Percentiles rank a stretch among this genome's conserved stretches.
These are phyloP conservation scores for Lepraria neglecta DNA, from an alignment of 495 filamentous ascomycete species.

Conservation along the genomic window DNA sequence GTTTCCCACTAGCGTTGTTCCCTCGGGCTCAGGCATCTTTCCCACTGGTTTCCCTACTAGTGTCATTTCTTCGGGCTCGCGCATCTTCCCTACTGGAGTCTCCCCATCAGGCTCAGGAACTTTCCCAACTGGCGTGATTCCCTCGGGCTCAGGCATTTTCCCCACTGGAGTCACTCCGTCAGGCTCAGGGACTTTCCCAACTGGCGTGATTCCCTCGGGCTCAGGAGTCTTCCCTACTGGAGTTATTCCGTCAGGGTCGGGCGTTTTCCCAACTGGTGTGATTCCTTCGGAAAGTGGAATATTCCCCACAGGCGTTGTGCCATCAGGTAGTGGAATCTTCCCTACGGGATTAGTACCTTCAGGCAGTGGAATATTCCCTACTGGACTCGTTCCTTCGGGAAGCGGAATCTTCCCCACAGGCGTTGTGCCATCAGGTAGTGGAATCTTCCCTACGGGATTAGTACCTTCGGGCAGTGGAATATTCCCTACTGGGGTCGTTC, in stretches of 20 bases:
- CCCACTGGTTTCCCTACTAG: neutral
- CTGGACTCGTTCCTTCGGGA: neutral
- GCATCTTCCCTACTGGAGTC: neutral
- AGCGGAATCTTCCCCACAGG: neutral
- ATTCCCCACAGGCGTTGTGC: neutral
- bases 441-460: neutral
- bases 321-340: constrained; percentile 2
- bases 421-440: neutral
- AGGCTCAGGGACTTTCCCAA: neutral
- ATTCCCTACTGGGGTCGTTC: neutral
- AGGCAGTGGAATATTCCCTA: neutral
- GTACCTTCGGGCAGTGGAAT: neutral
- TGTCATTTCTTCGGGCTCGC: neutral
- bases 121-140: neutral
- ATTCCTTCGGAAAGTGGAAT: neutral
- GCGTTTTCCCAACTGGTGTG: neutral
- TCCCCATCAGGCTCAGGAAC: neutral
- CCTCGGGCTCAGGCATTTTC: neutral
- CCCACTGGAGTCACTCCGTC: neutral
- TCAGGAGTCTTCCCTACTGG: neutral
- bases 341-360: neutral
- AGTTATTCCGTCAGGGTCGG: neutral
- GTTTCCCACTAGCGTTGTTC: neutral
- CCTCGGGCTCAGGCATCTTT: too few species aligned
- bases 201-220: neutral